phyloP scores from a whole-genome alignment of 257 asterid genomes.

The Gynochthodes officinalis region DNA sequence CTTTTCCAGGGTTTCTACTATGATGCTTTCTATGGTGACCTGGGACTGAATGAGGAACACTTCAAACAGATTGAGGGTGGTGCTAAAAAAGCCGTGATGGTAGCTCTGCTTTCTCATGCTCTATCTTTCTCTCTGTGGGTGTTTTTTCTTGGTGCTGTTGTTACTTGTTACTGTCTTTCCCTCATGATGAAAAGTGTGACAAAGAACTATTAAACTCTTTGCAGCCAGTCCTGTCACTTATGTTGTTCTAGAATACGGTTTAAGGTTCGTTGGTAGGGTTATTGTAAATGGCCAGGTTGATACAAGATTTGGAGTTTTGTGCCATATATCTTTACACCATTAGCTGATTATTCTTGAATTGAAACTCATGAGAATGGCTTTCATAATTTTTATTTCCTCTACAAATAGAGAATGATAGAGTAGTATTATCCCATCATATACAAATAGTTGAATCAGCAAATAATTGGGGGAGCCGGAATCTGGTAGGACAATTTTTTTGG shows the following conservation, averaged over 20 bases:
- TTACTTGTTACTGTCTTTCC: neutral
- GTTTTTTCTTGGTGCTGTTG: too few relatives aligned
- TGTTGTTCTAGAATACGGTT: neutral
- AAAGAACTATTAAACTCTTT: too few relatives aligned
- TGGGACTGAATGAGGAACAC: constrained; percentile 88
- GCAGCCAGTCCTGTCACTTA: neutral
- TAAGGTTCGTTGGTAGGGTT: neutral
- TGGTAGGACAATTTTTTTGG: neutral
- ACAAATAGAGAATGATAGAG: neutral
- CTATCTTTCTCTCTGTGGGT: constrained; percentile 7
- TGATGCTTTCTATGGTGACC: constrained; percentile 91
- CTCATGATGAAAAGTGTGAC: neutral
- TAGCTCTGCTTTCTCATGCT: constrained; percentile 29
- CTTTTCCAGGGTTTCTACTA: constrained; percentile 84
- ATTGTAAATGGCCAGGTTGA: neutral
- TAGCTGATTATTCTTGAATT: neutral
- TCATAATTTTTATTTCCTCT: neutral
- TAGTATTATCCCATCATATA: neutral
- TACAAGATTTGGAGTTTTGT: neutral
- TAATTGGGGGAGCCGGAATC: neutral
- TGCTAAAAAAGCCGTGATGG: constrained; percentile 81
- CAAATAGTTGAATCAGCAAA: neutral
- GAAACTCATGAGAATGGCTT: neutral
- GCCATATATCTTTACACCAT: neutral
- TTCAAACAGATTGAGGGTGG: constrained; percentile 74